Evolutionary conservation across 176 grass and related monocot genomes (phyloP), one percentile per base, ranked within the genome.

Genomic region (Avena insularis): DNA sequence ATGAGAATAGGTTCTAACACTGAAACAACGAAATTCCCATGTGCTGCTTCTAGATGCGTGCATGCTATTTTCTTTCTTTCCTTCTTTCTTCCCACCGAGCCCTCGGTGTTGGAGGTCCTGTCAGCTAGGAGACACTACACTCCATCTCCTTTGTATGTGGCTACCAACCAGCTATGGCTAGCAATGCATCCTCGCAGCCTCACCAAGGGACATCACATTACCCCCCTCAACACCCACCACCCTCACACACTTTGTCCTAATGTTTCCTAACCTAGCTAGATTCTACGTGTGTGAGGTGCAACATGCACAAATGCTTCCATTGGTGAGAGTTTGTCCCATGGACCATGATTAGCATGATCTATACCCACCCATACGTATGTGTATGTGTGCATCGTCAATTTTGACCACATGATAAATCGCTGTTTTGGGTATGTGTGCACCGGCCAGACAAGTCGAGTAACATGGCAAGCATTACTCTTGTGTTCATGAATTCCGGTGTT

Each of bases 41-140:
- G 29, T 79, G 80, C 31, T 86, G 62, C 75, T 58, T 58, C 13
- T 60, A 82, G 49, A 35, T 21, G 56, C 71, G 13, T 64, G 81
- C 9, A 47, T 33, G 16, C 46, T 9, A 38, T 76, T 46, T 56
- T 56, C n/a, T 50, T 27, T 1, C 50, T 36, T 56, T 56, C 81
- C 7, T 56, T 77, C n/a, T 50, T 27, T 1, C 50, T 36, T 56
- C 20, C 81, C 82, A 88, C 82, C 71, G 68, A 88, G 86, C 69
- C 84, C 69, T 85, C 70, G 61, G 77, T 91, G 86, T 36, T 75
- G 75, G 57, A 75, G 29, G 51, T 76, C 82, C 38, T 76, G 50
- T 91, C 86, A 85, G 61, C 85, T 76, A 85, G 60, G 50, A 88
- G 70, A 88, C 85, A 88, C 81, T 59, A 87, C 77, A 69, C 20